These are phyloP conservation scores for Vigna reflexopilosa DNA, from an alignment of 306 rosid genomes.

Conservation along the genomic window DNA sequence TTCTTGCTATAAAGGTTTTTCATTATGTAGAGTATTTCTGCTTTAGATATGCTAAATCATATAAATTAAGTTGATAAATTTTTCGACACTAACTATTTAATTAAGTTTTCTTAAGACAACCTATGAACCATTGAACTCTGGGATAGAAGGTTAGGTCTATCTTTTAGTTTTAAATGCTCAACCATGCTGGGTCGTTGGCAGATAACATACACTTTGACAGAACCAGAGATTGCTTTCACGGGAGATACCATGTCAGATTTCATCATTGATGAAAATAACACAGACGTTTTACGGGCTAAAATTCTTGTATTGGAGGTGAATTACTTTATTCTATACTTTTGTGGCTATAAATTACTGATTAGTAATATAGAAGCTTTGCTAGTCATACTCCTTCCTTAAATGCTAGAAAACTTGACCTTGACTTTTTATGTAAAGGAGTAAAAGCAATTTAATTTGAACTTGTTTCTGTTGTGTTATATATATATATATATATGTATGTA, in stretches of 20 bases:
- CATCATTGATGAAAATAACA: conserved; percentile 66
- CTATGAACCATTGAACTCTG: conserved; percentile 4
- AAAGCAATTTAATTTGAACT: neutral
- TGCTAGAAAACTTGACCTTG: neutral
- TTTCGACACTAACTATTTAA: neutral
- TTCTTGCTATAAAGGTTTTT: neutral
- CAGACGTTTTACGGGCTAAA: conserved; percentile 77
- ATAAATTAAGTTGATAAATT: conserved; percentile 1
- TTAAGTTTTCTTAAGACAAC: conserved; percentile 3
- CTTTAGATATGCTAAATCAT: neutral
- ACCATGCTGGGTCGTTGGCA: conserved; percentile 53
- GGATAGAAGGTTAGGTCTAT: conserved; percentile 10
- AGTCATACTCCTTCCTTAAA: conserved; percentile 28
- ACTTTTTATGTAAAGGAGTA: neutral
- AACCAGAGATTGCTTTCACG: conserved; percentile 92
- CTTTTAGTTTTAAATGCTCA: conserved; percentile 22
- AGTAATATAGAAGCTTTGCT: neutral
- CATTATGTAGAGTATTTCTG: neutral
- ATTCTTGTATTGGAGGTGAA: conserved; percentile 87
- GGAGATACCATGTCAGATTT: conserved; percentile 90
- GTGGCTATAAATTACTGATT: neutral
- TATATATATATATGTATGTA: too few species aligned
- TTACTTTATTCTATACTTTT: conserved; percentile 37
- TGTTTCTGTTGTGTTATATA: neutral
- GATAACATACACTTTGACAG: conserved; percentile 77